These are phyloP conservation scores for Pseudogymnoascus sp. DNA, from an alignment of 2,329 filamentous ascomycete genomes.

Conservation along the genomic window DNA sequence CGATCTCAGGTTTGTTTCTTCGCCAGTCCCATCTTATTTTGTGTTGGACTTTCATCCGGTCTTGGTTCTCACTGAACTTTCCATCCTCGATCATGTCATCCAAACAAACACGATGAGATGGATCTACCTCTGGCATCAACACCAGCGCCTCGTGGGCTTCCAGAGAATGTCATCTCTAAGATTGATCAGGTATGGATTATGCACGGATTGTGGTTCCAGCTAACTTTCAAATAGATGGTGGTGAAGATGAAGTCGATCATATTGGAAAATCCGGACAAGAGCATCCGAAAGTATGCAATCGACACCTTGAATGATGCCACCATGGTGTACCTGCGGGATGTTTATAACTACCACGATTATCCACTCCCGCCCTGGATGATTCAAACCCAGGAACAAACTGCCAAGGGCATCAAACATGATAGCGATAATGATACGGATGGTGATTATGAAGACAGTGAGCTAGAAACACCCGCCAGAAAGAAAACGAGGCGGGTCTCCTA, in stretches of 20 bases:
- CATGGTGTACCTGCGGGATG: neutral
- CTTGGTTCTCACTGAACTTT: neutral
- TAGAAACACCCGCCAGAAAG: too few relatives aligned
- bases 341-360: neutral
- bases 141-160: neutral
- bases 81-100: too few relatives aligned
- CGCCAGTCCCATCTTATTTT: neutral
- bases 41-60: neutral
- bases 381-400: too few relatives aligned
- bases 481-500: too few relatives aligned
- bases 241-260: neutral
- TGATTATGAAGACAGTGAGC: too few relatives aligned
- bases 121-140: neutral
- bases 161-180: too few relatives aligned
- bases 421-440: too few relatives aligned
- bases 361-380: neutral
- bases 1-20: too few relatives aligned
- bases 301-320: neutral
- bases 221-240: neutral
- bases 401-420: too few relatives aligned
- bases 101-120: neutral
- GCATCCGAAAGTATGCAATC: neutral
- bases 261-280: neutral
- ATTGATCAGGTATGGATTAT: neutral
- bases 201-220: neutral